These are phyloP conservation scores for Pueraria montana DNA, from an alignment of 306 rosid genomes.

Conservation along the genomic window DNA sequence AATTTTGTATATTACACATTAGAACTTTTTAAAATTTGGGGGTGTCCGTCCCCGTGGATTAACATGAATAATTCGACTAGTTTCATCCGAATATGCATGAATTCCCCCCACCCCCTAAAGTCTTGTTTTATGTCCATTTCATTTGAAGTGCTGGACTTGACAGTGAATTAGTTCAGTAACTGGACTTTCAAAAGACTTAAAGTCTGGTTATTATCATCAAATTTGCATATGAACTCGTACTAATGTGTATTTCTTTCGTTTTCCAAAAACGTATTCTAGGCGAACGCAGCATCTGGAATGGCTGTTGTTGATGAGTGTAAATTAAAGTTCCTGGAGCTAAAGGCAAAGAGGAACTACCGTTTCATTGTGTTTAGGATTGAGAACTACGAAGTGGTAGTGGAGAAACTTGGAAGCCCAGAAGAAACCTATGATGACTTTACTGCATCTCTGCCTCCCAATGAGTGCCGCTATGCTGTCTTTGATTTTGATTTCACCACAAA, in stretches of 20 bases:
- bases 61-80: too few species aligned
- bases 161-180: too few species aligned
- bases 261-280: constrained; percentile 43
- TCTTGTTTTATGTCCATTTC: too few species aligned
- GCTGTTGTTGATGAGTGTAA: constrained; percentile 67
- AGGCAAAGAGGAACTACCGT: constrained; percentile 65
- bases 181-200: too few species aligned
- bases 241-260: not conserved
- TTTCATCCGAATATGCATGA: too few species aligned
- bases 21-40: too few species aligned
- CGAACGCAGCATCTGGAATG: constrained; percentile 71
- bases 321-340: constrained; percentile 62
- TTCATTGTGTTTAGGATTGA: constrained; percentile 68
- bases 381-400: constrained; percentile 56
- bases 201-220: not conserved
- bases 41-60: too few species aligned
- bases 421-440: constrained; percentile 61
- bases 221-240: not conserved
- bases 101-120: too few species aligned
- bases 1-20: too few species aligned
- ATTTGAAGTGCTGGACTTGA: too few species aligned
- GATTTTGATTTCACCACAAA: constrained; percentile 66
- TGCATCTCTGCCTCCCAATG: constrained; percentile 55
- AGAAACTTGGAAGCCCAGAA: constrained; percentile 54
- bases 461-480: constrained; percentile 70